phyloP scores from a whole-genome alignment of 192 early-diverging fungal genomes.

The Pilaira anomala region DNA sequence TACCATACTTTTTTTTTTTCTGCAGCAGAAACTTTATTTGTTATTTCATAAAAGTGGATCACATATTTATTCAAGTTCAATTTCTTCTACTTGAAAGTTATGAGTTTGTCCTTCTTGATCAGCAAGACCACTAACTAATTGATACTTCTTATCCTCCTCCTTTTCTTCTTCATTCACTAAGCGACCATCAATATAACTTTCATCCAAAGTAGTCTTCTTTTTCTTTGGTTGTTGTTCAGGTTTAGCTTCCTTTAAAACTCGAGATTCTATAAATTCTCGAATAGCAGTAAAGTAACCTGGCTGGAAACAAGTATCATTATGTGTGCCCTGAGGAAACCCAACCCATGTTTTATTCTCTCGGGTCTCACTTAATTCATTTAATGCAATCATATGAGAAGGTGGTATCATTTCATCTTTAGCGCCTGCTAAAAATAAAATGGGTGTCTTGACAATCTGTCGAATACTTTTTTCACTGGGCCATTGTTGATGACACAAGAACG shows the following conservation, averaged over 20 bases:
- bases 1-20: no score
- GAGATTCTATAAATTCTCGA: slow-evolving; percentile 2
- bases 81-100: slow-evolving; percentile 22
- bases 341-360: slow-evolving; percentile 45
- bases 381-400: slow-evolving; percentile 76
- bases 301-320: slow-evolving; percentile 83
- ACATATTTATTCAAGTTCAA: slow-evolving; percentile 9
- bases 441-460: slow-evolving; percentile 57
- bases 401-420: slow-evolving; percentile 85
- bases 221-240: not conserved
- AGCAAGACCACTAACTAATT: slow-evolving; percentile 23
- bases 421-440: slow-evolving; percentile 82
- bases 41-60: not conserved
- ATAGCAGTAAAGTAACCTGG: slow-evolving; percentile 22
- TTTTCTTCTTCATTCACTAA: not conserved
- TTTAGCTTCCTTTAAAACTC: not conserved
- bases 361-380: slow-evolving; percentile 62
- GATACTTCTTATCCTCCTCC: slow-evolving; percentile 5
- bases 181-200: slow-evolving; percentile 12
- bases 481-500: slow-evolving; percentile 83
- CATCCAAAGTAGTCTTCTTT: slow-evolving; percentile 8
- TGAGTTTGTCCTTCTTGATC: slow-evolving; percentile 23
- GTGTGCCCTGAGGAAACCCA: slow-evolving; percentile 78
- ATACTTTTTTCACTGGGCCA: slow-evolving; percentile 84
- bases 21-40: no score